Conservation (phyloP, 2,329 filamentous ascomycete species). For the Fusarium mexicanum region DNA sequence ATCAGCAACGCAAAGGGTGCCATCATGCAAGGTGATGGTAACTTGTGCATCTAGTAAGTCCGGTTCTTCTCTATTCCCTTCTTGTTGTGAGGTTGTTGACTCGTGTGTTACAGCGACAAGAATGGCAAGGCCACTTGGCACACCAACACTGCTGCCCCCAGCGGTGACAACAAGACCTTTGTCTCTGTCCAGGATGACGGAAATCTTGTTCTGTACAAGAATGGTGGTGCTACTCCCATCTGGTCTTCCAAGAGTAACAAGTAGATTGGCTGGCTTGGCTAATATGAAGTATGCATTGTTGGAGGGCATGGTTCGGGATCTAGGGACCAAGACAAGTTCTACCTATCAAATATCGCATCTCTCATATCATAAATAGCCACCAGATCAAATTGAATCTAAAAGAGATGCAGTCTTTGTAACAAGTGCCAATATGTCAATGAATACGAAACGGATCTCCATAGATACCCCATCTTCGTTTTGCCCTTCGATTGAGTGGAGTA, state of each 20-base stretch:
- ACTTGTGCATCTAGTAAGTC: slow-evolving; percentile 6
- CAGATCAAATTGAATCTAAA: background rate
- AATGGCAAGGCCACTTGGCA: slow-evolving; percentile 13
- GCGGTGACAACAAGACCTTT: background rate
- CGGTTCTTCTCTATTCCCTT: fast-evolving
- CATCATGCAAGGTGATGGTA: background rate
- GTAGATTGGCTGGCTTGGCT: background rate
- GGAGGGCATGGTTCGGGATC: background rate
- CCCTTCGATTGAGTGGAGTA: fast-evolving
- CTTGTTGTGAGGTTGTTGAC: no score
- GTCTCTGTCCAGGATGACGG: slow-evolving; percentile 13
- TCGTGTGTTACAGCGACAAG: background rate
- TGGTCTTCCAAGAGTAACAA: slow-evolving; percentile 15
- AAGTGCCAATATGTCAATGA: background rate
- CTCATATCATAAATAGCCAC: background rate
- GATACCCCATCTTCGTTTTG: no score
- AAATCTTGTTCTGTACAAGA: slow-evolving; percentile 2
- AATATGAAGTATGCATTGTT: background rate
- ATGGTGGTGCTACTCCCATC: background rate
- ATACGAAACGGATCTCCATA: fast-evolving
- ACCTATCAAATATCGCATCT: fast-evolving
- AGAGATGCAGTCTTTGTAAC: fast-evolving
- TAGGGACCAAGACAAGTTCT: background rate
- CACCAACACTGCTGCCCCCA: slow-evolving; percentile 3
- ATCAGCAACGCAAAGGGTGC: background rate